Conservation (phyloP, 1,139 yeast species). For the Suhomyces bolitotheri region DNA sequence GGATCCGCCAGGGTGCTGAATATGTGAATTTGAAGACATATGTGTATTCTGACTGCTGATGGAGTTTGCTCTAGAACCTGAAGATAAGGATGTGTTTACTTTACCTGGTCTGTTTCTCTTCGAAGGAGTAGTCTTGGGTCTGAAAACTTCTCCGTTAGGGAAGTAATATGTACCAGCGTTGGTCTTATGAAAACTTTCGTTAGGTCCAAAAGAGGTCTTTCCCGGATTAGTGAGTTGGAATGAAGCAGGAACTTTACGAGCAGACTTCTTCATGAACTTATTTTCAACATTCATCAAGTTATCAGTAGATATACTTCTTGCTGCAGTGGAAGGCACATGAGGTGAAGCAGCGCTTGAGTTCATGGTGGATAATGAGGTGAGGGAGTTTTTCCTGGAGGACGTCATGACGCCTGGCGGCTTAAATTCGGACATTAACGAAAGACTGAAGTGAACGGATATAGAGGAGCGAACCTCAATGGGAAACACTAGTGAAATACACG, state of each 20-base stretch:
- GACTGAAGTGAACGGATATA: not conserved
- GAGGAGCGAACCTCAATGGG: not conserved
- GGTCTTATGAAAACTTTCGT: constrained; percentile 21
- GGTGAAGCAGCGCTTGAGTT: constrained; percentile 10
- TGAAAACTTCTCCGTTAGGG: constrained; percentile 57
- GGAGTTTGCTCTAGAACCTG: constrained; percentile 10
- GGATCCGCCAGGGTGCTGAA: constrained; percentile 1
- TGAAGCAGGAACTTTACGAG: constrained; percentile 7
- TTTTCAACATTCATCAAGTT: constrained; percentile 40
- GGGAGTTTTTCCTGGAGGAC: constrained; percentile 33
- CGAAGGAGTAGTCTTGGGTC: constrained; percentile 45
- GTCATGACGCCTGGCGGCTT: constrained; percentile 1
- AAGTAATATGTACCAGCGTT: constrained; percentile 42
- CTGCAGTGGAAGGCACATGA: constrained; percentile 4
- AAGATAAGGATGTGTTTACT: constrained; percentile 11
- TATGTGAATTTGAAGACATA: not conserved
- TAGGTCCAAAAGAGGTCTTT: constrained; percentile 8
- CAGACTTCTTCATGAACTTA: constrained; percentile 36
- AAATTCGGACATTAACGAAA: constrained; percentile 1
- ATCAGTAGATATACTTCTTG: constrained; percentile 42
- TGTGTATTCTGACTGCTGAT: constrained; percentile 7
- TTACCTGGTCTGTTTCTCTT: constrained; percentile 41
- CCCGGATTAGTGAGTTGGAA: not conserved
- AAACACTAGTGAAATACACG: too few relatives aligned
- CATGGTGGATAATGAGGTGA: constrained; percentile 33